Base-by-base conservation (phyloP, 129 eudicot species). In the Calendula officinalis region DNA sequence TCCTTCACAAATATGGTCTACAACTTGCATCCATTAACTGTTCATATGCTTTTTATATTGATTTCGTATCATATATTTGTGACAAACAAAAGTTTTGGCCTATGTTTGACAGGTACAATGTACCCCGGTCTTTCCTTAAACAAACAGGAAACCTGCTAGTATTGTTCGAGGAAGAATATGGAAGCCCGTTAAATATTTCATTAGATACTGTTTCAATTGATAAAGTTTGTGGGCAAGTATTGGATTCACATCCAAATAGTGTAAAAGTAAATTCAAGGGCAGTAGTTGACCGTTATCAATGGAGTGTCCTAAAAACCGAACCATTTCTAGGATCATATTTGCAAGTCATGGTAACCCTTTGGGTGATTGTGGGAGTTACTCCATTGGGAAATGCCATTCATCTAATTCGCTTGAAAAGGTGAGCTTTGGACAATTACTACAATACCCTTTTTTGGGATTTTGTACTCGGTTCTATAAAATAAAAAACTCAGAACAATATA, bases 1-100 rank as follows among this genome's bases (percentile, higher is more conserved):
- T 68, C 94, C 97, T 52, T 82, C 97, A 41, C 97, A 91, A 64
- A 75, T 73, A 78, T 84, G 88, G 97, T 89, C 63, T 4, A 67
- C 2, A 34, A 36, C 49, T 2, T 22, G 3, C 16, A 62, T 35
- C 13, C 9, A 16, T 35, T 34, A 35, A 0, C 0, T 34, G 13
- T 7, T 34, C 43, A 4, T 55, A 8, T 32, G 5, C n/a, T 5
- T 42, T 6, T 52, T 50, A 33, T 9, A 57, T 8, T n/a, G 36
- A 14, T 17, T 15, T 6, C n/a, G 10, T 71, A 44, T 10, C 17
- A 16, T 3, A 7, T n/a, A 22, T 22, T 22, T 4, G 56, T 56
- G 14, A 44, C 62, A 43, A 34, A 7, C 40, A 30, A 8, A 62
- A 30, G 13, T 17, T 74, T 74, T 53, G 37, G 22, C 69, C n/a